Evolutionary conservation across 805 yeast genomes (phyloP).

Genomic region (Lachancea quebecensis): DNA sequence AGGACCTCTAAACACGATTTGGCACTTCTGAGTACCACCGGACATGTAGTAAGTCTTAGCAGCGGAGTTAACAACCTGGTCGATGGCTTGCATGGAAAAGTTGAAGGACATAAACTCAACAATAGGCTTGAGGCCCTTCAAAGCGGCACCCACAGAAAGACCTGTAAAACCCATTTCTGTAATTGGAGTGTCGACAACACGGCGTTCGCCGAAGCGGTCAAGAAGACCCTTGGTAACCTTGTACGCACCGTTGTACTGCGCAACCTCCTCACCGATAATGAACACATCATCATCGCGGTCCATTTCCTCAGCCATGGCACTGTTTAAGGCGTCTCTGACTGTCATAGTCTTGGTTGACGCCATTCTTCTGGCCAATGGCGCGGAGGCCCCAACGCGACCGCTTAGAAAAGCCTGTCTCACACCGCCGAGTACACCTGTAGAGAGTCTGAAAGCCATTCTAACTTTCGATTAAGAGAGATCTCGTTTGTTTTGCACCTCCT

Average conservation of each 20-base stretch:
- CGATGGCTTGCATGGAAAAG: slow-evolving; percentile 99
- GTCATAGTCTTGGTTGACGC: slow-evolving; percentile 59
- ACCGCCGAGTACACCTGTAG: slow-evolving; percentile 3
- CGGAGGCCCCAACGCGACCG: background rate
- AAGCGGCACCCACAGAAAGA: slow-evolving; percentile 90
- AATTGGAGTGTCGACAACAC: slow-evolving; percentile 94
- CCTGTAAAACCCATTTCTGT: slow-evolving; percentile 99
- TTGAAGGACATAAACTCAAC: slow-evolving; percentile 99
- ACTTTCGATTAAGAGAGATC: slow-evolving; percentile 3
- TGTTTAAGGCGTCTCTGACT: slow-evolving; percentile 94
- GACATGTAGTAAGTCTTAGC: slow-evolving; percentile 99
- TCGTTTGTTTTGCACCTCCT: slow-evolving; percentile 3
- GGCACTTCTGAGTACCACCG: slow-evolving; percentile 97
- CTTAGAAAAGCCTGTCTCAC: slow-evolving; percentile 1
- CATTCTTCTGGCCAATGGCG: slow-evolving; percentile 13
- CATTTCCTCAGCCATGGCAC: slow-evolving; percentile 94
- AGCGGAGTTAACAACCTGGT: slow-evolving; percentile 96
- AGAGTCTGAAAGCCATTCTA: slow-evolving; percentile 5
- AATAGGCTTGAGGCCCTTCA: slow-evolving; percentile 91
- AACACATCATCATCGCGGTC: slow-evolving; percentile 92
- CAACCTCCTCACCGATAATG: slow-evolving; percentile 98
- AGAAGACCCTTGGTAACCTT: slow-evolving; percentile 92
- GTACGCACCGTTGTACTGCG: slow-evolving; percentile 98
- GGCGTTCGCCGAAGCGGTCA: slow-evolving; percentile 90
- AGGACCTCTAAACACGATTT: slow-evolving; percentile 97